Base-by-base conservation (phyloP, 768 basidiomycete genomes). In the Tricholoma sp. region DNA sequence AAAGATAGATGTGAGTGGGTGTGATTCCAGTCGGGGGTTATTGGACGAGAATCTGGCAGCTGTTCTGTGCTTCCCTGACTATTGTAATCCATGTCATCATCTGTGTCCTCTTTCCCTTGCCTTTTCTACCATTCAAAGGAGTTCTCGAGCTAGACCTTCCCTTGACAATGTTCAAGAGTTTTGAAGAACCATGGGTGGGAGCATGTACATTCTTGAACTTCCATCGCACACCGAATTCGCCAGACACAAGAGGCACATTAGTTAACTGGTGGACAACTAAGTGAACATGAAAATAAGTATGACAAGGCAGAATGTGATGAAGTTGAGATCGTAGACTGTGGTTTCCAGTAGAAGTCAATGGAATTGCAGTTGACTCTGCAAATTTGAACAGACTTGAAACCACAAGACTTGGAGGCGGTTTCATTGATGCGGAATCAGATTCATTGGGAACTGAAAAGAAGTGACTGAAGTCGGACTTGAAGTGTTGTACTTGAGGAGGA, bases 141-240 rank as follows among this genome's bases (percentile, higher is more conserved):
- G 17, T 18, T n/a, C 41, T 42, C 6, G 41, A 42, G 17, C 17
- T 42, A 8, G 65, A 67, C 57, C 67, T 68, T 2, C 60, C 64
- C 62, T 68, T 68, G 37, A 70, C 63, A 20, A 68, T 61, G 9
- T 64, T 66, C 45, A 80, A 63, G 32, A 83, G 62, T 28, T 45
- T 45, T 13, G 44, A 45, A 13, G 44, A 6, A 3, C 81, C 77
- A 28, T 73, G 76, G 2, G 76, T 66, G 1, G 67, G 58, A 8
- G 60, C 60, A 36, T 74, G 70, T 2, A 75, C 76, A 59, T 83
- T 77, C 74, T 83, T 87, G 70, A 90, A 81, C 68, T 82, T 85
- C 88, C 89, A 90, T 18, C 77, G 74, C 5, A 86, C 79, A 17
- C 76, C 82, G 64, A 90, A 89, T 64, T 88, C 80, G 59, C 89